These are phyloP conservation scores for Macadamia tetraphylla DNA, from an alignment of 164 flowering plant genomes.

Conservation along the genomic window DNA sequence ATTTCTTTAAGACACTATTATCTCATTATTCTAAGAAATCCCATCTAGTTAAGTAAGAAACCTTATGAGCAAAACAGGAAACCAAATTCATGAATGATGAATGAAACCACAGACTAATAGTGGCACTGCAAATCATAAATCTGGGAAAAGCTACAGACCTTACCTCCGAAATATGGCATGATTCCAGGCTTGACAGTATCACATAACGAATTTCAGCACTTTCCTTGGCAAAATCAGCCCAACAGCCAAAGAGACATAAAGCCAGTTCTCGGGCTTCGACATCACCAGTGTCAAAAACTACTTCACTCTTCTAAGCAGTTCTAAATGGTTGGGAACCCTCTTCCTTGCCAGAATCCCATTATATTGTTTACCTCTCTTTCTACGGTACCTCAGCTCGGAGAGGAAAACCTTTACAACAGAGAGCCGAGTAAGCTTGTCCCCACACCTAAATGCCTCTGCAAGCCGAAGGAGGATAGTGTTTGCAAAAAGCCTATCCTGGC, in stretches of 20 bases:
- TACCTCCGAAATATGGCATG: constrained; percentile 63
- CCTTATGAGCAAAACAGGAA: no score
- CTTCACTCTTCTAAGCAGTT: constrained; percentile 65
- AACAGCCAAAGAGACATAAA: constrained; percentile 75
- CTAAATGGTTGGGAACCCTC: constrained; percentile 38
- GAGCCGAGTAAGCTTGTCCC: constrained; percentile 41
- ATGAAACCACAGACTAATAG: no score
- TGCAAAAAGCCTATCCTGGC: constrained; percentile 78
- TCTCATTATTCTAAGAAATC: no score
- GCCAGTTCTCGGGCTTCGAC: constrained; percentile 59
- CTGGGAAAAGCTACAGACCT: constrained; percentile 12
- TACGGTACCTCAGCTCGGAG: constrained; percentile 23
- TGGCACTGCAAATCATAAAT: background rate
- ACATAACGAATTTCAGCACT: constrained; percentile 63
- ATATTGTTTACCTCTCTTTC: constrained; percentile 23
- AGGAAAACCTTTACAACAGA: constrained; percentile 52
- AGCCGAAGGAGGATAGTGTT: constrained; percentile 75
- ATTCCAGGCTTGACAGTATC: constrained; percentile 56
- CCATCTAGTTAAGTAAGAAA: no score
- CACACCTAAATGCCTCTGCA: constrained; percentile 64
- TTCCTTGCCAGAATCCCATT: constrained; percentile 42
- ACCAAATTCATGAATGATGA: no score
- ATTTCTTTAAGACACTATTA: no score
- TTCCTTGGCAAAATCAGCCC: constrained; percentile 68
- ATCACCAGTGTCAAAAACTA: constrained; percentile 56